phyloP scores from a whole-genome alignment of 495 filamentous ascomycete species.

The Pseudomonodictys pantanalensis region DNA sequence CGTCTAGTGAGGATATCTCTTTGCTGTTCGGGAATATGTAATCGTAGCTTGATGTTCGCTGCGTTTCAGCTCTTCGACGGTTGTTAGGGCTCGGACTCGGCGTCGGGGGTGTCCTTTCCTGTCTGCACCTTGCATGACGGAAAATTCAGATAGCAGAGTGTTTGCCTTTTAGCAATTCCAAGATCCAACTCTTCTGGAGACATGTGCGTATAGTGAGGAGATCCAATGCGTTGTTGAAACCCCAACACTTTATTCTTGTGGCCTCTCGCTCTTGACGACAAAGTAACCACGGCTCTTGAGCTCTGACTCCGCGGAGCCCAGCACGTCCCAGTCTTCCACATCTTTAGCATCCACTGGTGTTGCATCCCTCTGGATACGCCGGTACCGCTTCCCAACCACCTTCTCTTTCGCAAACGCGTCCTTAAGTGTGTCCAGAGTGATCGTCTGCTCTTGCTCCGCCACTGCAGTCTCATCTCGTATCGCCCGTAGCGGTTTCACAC shows the following conservation, averaged over 20 bases:
- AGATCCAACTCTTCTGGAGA: background rate
- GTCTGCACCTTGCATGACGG: no score
- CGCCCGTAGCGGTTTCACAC: conserved; percentile 66
- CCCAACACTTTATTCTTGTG: conserved; percentile 15
- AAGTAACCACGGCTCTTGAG: conserved; percentile 72
- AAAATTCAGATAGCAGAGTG: no score
- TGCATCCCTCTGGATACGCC: conserved; percentile 40
- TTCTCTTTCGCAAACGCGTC: conserved; percentile 55
- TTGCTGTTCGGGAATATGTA: no score
- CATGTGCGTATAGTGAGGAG: background rate
- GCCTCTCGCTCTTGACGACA: conserved; percentile 64
- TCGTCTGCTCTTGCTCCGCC: conserved; percentile 53
- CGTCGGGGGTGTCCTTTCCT: no score
- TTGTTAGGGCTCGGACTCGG: no score
- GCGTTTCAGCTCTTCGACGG: no score
- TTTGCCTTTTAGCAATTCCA: no score
- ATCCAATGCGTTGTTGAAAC: no score
- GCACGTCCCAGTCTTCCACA: conserved; percentile 63
- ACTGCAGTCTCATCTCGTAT: conserved; percentile 76
- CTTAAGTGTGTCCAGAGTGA: conserved; percentile 52
- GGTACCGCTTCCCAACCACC: conserved; percentile 52
- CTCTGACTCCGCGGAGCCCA: conserved; percentile 61
- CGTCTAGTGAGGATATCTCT: background rate
- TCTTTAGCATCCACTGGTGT: conserved; percentile 35
- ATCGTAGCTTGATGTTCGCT: no score